These are phyloP conservation scores for Phytophthora crassamura DNA, from an alignment of 352 stramenopile species.

Conservation along the genomic window DNA sequence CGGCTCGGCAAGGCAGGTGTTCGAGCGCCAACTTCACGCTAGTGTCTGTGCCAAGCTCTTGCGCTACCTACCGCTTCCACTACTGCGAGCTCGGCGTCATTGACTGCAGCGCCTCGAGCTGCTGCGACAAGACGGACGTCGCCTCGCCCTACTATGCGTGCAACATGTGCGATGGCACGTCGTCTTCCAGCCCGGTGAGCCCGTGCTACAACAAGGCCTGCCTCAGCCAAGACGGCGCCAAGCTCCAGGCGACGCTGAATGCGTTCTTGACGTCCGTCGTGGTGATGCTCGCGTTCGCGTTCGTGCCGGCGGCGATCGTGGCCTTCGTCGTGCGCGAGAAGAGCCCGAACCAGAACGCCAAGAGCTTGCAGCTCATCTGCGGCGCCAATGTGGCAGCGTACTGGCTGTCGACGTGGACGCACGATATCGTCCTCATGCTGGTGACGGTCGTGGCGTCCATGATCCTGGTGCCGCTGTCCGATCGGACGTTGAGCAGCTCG, in stretches of 20 bases:
- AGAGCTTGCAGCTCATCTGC: slow-evolving; percentile 69
- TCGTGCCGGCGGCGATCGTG: slow-evolving; percentile 69
- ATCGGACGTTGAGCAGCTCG: slow-evolving; percentile 34
- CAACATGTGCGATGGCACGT: slow-evolving; percentile 39
- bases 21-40: slow-evolving; percentile 31
- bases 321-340: slow-evolving; percentile 74
- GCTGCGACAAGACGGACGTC: slow-evolving; percentile 45
- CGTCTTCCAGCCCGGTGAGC: slow-evolving; percentile 24
- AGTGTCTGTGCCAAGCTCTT: slow-evolving; percentile 30
- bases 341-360: slow-evolving; percentile 68
- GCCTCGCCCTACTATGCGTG: slow-evolving; percentile 57
- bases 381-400: slow-evolving; percentile 62
- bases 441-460: slow-evolving; percentile 50
- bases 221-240: slow-evolving; percentile 56
- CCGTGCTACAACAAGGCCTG: slow-evolving; percentile 59
- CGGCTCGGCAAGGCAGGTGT: slow-evolving; percentile 35
- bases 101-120: slow-evolving; percentile 50
- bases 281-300: slow-evolving; percentile 73
- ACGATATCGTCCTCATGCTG: slow-evolving; percentile 57
- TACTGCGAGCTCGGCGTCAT: slow-evolving; percentile 58
- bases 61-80: slow-evolving; percentile 37
- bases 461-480: slow-evolving; percentile 48
- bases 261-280: slow-evolving; percentile 67
- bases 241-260: slow-evolving; percentile 71
- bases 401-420: slow-evolving; percentile 63